phyloP scores from a whole-genome alignment of 2,329 filamentous ascomycete species.

The Ceratocystiopsis minuta region DNA sequence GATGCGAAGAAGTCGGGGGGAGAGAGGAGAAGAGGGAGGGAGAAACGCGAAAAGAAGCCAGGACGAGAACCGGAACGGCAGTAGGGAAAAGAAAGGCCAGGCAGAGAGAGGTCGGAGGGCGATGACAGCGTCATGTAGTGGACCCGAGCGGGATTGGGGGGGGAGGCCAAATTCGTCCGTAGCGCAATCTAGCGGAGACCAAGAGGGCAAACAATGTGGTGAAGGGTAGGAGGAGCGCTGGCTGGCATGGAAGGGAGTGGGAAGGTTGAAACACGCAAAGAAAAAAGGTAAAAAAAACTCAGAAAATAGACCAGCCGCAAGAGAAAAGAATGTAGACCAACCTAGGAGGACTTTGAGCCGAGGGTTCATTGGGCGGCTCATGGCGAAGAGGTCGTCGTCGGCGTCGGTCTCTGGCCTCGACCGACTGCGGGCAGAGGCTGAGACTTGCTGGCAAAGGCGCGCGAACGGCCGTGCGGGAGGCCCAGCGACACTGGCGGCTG shows the following conservation, averaged over 20 bases:
- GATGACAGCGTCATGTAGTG: not conserved
- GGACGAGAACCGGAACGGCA: not conserved
- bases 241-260: not conserved
- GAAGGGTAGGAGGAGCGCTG: too few relatives aligned
- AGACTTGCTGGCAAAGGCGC: too few relatives aligned
- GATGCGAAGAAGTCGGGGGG: not conserved
- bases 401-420: too few relatives aligned
- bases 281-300: slow-evolving; percentile 9
- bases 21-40: not conserved
- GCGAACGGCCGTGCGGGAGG: too few relatives aligned
- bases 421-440: too few relatives aligned
- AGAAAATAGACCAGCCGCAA: not conserved
- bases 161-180: not conserved
- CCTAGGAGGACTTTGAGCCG: slow-evolving; percentile 43
- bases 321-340: slow-evolving; percentile 20
- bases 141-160: too few relatives aligned
- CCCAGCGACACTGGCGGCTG: too few relatives aligned
- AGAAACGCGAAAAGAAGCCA: slow-evolving; percentile 1
- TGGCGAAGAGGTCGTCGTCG: too few relatives aligned
- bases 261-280: slow-evolving; percentile 5
- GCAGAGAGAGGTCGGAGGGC: not conserved
- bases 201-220: too few relatives aligned
- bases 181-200: too few relatives aligned
- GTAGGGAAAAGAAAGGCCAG: slow-evolving; percentile 2
- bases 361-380: slow-evolving; percentile 20